Evolutionary conservation across 345 rosid genomes (phyloP), one percentile per base, ranked within the genome.

Genomic region (Clausena lansium): DNA sequence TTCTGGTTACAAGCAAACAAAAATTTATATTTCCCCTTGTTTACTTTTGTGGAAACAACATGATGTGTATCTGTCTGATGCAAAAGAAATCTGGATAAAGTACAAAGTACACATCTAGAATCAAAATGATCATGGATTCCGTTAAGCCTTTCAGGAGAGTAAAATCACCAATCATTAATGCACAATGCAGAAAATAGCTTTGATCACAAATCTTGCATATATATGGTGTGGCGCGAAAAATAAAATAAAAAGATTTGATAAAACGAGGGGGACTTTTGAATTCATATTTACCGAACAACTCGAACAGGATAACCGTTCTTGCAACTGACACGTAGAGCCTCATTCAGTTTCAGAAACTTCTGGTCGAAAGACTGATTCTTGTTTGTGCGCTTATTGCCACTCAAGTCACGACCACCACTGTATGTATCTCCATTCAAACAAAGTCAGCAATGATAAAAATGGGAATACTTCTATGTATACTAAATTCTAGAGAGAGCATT

Each of bases 401-500:
- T 88, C 1, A 90, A 84, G 77, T 91, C 96, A 50, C 89, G 78
- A 24, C 96, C 96, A 20, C 96, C 96, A 30, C 93, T 91, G 82
- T 71, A 64, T 35, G 67, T 15, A 76, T 67, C 74, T 54, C 33
- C 57, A 68, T 20, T 22, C 39, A 52, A 36, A 60, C 65, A 71
- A n/a, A 76, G 59, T n/a, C 67, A 76, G 7, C 61, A 60, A 52
- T 61, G 72, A n/a, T 30, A 33, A 47, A 14, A 9, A 10, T 19
- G 58, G 33, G 11, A 57, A 84, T 45, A 47, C 11, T 65, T n/a
- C 24, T 24, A 64, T 27, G 7, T 76, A 32, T 15, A 24, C 54
- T 38, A 33, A 66, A 20, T 60, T 73, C 11, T 41, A 24, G 38
- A 62, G 71, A 15, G 6, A 28, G 50, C 2, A 35, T 38, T 10